Base-by-base conservation (phyloP, 169 alveolate species). In the Haemoproteus tartakovskyi region DNA sequence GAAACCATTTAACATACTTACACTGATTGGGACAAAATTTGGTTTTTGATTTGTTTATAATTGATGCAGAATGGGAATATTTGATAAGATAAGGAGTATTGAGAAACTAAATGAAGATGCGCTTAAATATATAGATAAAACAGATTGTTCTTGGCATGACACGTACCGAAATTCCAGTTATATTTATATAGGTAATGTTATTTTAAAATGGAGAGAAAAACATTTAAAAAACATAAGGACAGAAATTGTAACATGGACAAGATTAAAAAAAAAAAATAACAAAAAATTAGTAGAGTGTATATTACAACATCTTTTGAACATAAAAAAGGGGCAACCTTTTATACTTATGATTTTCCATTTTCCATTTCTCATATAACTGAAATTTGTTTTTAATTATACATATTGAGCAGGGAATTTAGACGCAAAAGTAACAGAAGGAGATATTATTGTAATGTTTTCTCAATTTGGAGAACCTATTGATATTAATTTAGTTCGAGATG, bases 381-480 rank as follows among this genome's bases (percentile, higher is more conserved):
- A n/a, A n/a, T n/a, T n/a, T n/a, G n/a, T n/a, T n/a, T n/a, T n/a
- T n/a, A n/a, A n/a, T n/a, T n/a, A n/a, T n/a, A n/a, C n/a, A n/a
- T n/a, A n/a, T n/a, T n/a, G n/a, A n/a, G 47, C 78, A 41, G 90
- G 92, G 9, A 98, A 98, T 27, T 88, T 98, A 27, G 95, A 95
- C 63, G 89, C 85, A 51, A 90, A 95, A 38, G 91, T 98, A 92
- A 96, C 98, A 30, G 99, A 98, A 78, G 99, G 99, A 6, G 99
- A 98, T 74, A 91, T 98, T 36, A 94, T 94, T 11, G 95, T 93
- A 2, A 98, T 97, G 6, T 97, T 97, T 89, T 96, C 99, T 0
- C 97, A 98, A 87, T 97, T 92, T 87, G 99, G 99, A n/a, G 97
- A 92, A 87, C 97, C 98, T 8, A 95, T 97, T 16, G 99, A 98